A percentile compares a stretch with the other conserved stretches of the same genome.
Evolutionary conservation across 2,329 filamentous ascomycete species (phyloP).

Genomic region (Penicillium nordicum): DNA sequence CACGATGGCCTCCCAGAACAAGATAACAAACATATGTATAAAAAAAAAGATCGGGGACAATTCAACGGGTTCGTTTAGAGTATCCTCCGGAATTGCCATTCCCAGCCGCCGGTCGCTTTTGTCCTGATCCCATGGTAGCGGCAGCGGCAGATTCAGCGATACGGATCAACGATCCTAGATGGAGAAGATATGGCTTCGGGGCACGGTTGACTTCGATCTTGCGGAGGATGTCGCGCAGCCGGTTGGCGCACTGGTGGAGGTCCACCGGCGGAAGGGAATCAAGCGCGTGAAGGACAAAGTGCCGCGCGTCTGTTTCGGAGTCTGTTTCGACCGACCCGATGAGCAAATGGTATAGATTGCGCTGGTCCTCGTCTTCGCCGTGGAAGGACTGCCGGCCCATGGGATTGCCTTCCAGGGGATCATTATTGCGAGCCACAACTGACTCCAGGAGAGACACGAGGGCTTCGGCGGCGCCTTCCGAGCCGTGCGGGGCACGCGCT

Average conservation of each 20-base stretch:
- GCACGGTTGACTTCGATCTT: constrained; percentile 47
- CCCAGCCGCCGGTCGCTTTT: constrained; percentile 34
- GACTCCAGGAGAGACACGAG: constrained; percentile 40
- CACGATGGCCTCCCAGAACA: constrained; percentile 19
- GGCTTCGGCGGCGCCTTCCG: constrained; percentile 37
- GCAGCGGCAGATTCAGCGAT: constrained; percentile 24
- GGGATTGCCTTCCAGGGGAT: constrained; percentile 36
- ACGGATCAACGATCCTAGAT: constrained; percentile 32
- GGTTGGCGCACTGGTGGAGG: constrained; percentile 30
- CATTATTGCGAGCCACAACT: constrained; percentile 38
- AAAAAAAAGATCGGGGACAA: constrained; percentile 3
- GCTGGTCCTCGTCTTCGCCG: constrained; percentile 41
- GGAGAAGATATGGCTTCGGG: constrained; percentile 35
- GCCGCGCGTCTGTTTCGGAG: constrained; percentile 23
- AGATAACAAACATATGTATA: constrained; percentile 9
- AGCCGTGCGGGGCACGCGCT: constrained; percentile 35
- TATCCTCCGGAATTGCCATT: constrained; percentile 27
- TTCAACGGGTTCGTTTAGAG: constrained; percentile 35
- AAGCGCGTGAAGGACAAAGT: constrained; percentile 42
- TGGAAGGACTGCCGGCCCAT: constrained; percentile 34
- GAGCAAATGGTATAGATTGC: constrained; percentile 43
- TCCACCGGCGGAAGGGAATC: constrained; percentile 31
- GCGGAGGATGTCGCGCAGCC: constrained; percentile 31
- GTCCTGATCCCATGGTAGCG: constrained; percentile 18
- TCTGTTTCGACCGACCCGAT: constrained; percentile 35